phyloP scores from a whole-genome alignment of 2,329 filamentous ascomycete species.

The Pestalotiopsis fici region DNA sequence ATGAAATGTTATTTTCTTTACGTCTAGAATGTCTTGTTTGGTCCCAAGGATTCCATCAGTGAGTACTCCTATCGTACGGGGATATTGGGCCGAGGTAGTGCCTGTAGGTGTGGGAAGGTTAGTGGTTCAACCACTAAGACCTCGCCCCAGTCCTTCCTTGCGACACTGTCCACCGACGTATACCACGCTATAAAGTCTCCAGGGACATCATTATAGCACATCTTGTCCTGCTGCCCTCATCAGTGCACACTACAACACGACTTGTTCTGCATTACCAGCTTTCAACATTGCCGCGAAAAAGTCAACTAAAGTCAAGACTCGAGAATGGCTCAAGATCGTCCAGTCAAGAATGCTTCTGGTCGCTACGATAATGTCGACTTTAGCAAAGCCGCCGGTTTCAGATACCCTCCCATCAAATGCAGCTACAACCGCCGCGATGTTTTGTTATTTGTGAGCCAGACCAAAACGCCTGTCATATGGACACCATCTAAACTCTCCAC shows the following conservation, averaged over 20 bases:
- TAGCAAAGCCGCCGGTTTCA: constrained; percentile 35
- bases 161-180: too few relatives aligned
- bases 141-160: neutral
- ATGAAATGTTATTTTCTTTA: too few relatives aligned
- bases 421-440: constrained; percentile 42
- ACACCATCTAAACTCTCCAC: neutral
- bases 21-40: too few relatives aligned
- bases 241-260: neutral
- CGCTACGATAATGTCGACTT: constrained; percentile 43
- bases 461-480: neutral
- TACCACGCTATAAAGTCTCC: too few relatives aligned
- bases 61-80: too few relatives aligned
- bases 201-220: too few relatives aligned
- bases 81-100: neutral
- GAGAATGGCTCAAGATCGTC: constrained; percentile 23
- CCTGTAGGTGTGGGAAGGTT: too few relatives aligned
- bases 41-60: too few relatives aligned
- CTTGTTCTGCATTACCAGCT: neutral
- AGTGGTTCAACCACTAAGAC: too few relatives aligned
- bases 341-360: constrained; percentile 36
- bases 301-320: neutral
- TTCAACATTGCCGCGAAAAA: neutral
- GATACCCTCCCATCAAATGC: constrained; percentile 27
- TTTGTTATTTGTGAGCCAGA: constrained; percentile 34
- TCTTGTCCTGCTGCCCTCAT: too few relatives aligned